Evolutionary conservation across 257 asterid genomes (phyloP).

Genomic region (Solanum clarkiae): DNA sequence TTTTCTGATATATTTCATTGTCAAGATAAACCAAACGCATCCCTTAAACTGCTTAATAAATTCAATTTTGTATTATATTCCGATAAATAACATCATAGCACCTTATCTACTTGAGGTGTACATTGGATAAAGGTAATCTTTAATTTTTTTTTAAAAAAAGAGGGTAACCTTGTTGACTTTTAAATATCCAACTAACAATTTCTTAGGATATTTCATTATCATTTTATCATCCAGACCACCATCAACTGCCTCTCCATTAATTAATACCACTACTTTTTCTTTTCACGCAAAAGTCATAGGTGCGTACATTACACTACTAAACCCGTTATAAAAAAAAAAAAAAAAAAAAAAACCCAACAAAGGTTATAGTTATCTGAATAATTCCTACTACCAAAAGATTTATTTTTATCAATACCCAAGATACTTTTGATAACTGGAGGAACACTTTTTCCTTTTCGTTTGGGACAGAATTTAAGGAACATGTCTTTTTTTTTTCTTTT

Average conservation of each 20-base stretch:
- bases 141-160: no score
- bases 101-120: neutral
- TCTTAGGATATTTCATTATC: neutral
- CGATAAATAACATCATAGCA: neutral
- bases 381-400: neutral
- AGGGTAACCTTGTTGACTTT: neutral
- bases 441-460: neutral
- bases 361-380: neutral
- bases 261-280: neutral
- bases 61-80: neutral
- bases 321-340: neutral
- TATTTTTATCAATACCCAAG: neutral
- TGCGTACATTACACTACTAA: neutral
- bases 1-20: no score
- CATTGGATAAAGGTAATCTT: neutral
- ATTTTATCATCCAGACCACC: neutral
- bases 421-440: neutral
- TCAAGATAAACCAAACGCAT: no score
- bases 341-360: neutral
- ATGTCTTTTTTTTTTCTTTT: no score
- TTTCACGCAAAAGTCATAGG: neutral
- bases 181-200: neutral
- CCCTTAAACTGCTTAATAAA: no score
- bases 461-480: neutral
- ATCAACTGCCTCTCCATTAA: neutral